Evolutionary conservation across 2,329 filamentous ascomycete genomes (phyloP).

Genomic region (Fusarium duplospermum): DNA sequence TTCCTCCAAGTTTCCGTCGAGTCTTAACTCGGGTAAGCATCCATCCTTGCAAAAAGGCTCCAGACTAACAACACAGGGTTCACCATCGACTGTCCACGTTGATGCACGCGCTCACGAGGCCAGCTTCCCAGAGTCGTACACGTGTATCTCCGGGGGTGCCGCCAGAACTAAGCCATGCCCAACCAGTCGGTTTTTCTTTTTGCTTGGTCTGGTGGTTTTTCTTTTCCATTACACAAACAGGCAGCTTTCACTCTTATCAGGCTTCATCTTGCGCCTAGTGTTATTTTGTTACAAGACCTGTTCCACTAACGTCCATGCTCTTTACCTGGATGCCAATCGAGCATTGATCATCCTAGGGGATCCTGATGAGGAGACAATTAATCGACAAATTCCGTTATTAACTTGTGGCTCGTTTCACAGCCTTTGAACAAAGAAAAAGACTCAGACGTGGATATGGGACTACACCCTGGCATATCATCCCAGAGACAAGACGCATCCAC

Average conservation of each 20-base stretch:
- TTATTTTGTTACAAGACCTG: background rate
- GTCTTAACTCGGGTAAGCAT: background rate
- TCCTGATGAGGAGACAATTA: background rate
- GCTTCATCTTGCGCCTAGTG: background rate
- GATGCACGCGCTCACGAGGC: conserved; percentile 12
- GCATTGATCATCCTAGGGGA: background rate
- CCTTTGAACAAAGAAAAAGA: background rate
- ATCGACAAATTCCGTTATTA: background rate
- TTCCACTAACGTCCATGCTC: background rate
- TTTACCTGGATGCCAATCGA: background rate
- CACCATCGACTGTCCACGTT: conserved; percentile 4
- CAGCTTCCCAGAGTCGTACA: conserved; percentile 20
- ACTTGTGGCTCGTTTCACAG: background rate
- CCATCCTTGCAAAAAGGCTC: background rate
- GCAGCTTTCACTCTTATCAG: background rate
- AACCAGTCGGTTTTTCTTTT: background rate
- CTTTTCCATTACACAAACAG: background rate
- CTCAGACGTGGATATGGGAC: background rate
- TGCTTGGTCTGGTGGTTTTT: background rate
- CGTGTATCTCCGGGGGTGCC: conserved; percentile 26
- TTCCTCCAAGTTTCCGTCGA: background rate
- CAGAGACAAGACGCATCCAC: background rate
- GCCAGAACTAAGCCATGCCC: conserved; percentile 9
- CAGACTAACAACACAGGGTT: conserved; percentile 4
- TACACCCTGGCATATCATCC: background rate